Evolutionary conservation across 1,284 basidiomycete species (phyloP), one percentile per base, ranked within the genome.

Genomic region (Somion occarium): DNA sequence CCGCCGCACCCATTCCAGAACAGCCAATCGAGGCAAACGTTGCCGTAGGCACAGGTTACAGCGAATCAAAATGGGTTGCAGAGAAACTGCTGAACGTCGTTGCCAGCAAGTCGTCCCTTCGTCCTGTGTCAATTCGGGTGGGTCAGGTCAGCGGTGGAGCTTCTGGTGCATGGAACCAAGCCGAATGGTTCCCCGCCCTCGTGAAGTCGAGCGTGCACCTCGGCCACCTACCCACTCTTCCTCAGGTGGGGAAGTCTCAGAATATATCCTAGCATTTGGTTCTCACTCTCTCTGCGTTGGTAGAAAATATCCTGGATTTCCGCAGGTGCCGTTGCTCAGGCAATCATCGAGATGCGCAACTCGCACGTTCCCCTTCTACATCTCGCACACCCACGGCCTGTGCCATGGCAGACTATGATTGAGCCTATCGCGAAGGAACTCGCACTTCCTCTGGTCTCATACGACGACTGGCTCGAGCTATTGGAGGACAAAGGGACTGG

Each of bases 41-140:
- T 18, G 61, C 65, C 1, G 54, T 58, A 3, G 61, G 60, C 3
- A 50, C 53, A 2, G 69, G 69, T 15, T 71, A 71, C 48, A 57
- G 62, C 30, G 64, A 69, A 52, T 66, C 66, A 5, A 71, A 71
- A 54, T 70, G 64, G 62, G 64, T 70, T 15, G 55, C 61, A 9
- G 69, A 71, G 53, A 49, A 56, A 27, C 55, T 71, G 18, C 53
- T 70, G 11, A 38, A 50, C 18, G 49, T 34, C 9, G 65, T 66
- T 3, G 51, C 59, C 5, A 26, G 46, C 23, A 12, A 58, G 22
- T 65, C 66, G 0, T 20, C 55, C 1, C 49, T 70, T 2, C 49
- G 52, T 9, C 51, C 64, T 3, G 51, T 61, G 5, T 55, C 63
- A 2, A 55, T 69, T 26, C 63, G 67, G 7, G 58, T 67, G 12